These are phyloP conservation scores for Colletotrichum paranaense DNA, from an alignment of 2,329 filamentous ascomycete genomes.

Conservation along the genomic window DNA sequence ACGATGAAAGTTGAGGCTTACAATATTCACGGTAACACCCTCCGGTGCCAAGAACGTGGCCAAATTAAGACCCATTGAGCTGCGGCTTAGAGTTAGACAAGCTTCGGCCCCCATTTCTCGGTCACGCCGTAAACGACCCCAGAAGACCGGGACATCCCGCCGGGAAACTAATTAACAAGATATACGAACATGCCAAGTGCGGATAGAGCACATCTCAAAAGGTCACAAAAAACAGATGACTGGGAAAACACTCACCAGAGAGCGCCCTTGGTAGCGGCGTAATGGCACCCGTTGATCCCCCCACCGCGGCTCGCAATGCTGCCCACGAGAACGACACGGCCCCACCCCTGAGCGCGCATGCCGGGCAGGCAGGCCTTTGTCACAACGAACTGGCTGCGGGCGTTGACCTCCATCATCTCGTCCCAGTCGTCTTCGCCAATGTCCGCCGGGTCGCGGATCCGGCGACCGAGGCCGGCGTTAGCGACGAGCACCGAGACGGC, in stretches of 20 bases:
- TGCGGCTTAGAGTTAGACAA: constrained; percentile 24
- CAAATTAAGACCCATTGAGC: constrained; percentile 49
- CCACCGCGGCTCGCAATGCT: constrained; percentile 48
- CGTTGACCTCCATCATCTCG: constrained; percentile 48
- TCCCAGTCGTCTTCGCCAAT: constrained; percentile 51
- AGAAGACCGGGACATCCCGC: neutral
- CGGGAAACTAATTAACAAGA: neutral
- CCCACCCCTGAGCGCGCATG: constrained; percentile 47
- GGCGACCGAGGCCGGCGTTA: constrained; percentile 46
- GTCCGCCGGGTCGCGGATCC: constrained; percentile 46
- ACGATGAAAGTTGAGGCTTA: constrained; percentile 29
- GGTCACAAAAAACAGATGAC: neutral
- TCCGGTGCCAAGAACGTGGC: constrained; percentile 46
- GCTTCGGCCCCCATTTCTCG: neutral
- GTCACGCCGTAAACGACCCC: neutral
- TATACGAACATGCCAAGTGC: neutral
- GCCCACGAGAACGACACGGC: constrained; percentile 45
- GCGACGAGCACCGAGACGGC: constrained; percentile 46
- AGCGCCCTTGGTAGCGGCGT: constrained; percentile 48
- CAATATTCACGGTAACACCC: constrained; percentile 48
- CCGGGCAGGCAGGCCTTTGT: constrained; percentile 45
- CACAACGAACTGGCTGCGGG: constrained; percentile 48
- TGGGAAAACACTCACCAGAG: constrained; percentile 1
- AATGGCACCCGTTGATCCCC: constrained; percentile 49
- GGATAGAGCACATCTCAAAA: neutral